Evolutionary conservation across 2,329 filamentous ascomycete species (phyloP).

Genomic region (Aspergillus piperis): DNA sequence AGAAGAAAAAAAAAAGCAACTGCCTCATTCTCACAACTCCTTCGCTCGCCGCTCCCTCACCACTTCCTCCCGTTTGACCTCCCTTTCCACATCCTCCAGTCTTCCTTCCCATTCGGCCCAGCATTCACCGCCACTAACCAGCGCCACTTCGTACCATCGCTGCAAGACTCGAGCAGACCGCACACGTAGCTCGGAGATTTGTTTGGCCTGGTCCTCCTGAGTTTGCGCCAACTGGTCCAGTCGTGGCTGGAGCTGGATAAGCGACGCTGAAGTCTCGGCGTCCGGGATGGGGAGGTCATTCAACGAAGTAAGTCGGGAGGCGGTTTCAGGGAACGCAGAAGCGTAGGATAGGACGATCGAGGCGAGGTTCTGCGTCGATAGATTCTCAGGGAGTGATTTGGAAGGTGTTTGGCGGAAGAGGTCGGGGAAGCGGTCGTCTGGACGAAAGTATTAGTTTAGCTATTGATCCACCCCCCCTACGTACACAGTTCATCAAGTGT

Average conservation of each 20-base stretch:
- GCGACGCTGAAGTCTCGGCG: constrained; percentile 41
- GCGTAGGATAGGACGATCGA: constrained; percentile 49
- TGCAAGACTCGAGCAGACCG: constrained; percentile 56
- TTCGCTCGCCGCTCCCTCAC: constrained; percentile 57
- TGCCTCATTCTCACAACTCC: constrained; percentile 22
- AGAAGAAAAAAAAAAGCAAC: neutral
- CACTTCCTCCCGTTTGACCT: constrained; percentile 64
- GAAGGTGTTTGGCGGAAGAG: constrained; percentile 42
- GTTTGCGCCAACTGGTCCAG: constrained; percentile 38
- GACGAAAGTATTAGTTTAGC: constrained; percentile 8
- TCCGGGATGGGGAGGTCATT: constrained; percentile 50
- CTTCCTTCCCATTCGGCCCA: constrained; percentile 72
- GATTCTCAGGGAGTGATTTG: constrained; percentile 36
- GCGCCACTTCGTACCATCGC: constrained; percentile 71
- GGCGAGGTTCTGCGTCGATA: constrained; percentile 40
- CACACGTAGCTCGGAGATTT: constrained; percentile 45
- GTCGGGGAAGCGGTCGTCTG: constrained; percentile 45
- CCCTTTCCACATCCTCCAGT: constrained; percentile 65
- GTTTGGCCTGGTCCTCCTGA: constrained; percentile 42
- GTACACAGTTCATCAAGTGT: neutral
- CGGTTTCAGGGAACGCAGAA: constrained; percentile 49
- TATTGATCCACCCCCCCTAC: neutral
- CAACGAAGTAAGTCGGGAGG: constrained; percentile 50
- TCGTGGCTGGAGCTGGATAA: constrained; percentile 47
- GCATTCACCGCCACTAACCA: constrained; percentile 67